Evolutionary conservation across 805 yeast species (phyloP).

Genomic region (Schwanniomyces vanrijiae): DNA sequence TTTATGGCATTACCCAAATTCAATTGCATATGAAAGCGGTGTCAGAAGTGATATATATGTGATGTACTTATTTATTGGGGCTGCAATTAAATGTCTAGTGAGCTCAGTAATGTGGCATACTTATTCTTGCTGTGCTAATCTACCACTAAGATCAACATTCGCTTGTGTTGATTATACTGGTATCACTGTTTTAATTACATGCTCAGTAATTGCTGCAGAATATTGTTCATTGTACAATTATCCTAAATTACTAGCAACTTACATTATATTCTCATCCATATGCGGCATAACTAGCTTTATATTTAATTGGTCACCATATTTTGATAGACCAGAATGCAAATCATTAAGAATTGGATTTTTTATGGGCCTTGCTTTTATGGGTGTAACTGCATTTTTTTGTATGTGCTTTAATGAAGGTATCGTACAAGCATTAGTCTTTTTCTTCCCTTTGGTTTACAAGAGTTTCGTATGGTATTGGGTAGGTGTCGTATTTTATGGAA

Average conservation of each 20-base stretch:
- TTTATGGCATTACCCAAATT: constrained; percentile 60
- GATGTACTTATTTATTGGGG: constrained; percentile 62
- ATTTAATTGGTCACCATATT: constrained; percentile 89
- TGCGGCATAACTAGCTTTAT: constrained; percentile 73
- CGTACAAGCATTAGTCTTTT: constrained; percentile 49
- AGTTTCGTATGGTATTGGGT: constrained; percentile 71
- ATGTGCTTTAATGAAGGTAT: constrained; percentile 58
- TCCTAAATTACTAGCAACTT: constrained; percentile 47
- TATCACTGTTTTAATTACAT: constrained; percentile 84
- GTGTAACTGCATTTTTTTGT: constrained; percentile 63
- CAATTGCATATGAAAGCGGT: constrained; percentile 46
- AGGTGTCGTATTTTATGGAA: constrained; percentile 88
- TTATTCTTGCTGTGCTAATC: constrained; percentile 71
- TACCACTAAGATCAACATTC: constrained; percentile 63
- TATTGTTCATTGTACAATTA: constrained; percentile 71
- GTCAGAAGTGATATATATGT: constrained; percentile 49
- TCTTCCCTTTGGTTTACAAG: constrained; percentile 65
- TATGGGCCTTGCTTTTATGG: constrained; percentile 73
- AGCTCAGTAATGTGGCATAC: constrained; percentile 93
- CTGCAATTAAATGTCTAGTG: constrained; percentile 73
- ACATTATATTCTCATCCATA: constrained; percentile 58
- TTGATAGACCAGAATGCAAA: constrained; percentile 85
- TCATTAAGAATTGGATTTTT: constrained; percentile 79
- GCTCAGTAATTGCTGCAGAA: constrained; percentile 84
- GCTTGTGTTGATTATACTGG: constrained; percentile 97